Base-by-base conservation (phyloP, 139 green algal genomes). In the Chara braunii region DNA sequence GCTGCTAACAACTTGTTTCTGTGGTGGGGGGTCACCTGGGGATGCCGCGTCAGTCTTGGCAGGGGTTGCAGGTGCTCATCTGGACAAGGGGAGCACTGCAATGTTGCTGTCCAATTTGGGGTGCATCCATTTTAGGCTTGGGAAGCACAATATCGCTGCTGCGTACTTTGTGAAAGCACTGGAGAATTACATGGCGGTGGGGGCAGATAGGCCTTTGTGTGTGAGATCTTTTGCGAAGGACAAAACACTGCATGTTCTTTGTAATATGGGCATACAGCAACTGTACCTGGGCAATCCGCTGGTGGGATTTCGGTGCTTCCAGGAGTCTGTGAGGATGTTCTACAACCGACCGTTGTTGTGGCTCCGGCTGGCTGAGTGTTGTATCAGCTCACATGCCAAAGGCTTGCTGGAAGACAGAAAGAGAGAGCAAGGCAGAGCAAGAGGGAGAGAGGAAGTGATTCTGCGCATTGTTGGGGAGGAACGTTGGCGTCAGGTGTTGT, bases 341-440 rank as follows among this genome's bases (percentile, higher is more conserved):
- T 57, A 64, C 26, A 23, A 64, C 6, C 28, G 62, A 14, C 61
- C 68, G 8, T 40, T 74, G 22, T 35, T 74, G n/a, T 74, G 61
- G 68, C 68, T 77, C 11, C 60, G 68, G 6, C 44, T 77, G 30
- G 68, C 61, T 3, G 68, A 77, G 37, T 68, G 43, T 44, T 77
- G 68, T 55, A 50, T 77, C 37, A 26, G 5, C 8, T 9, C 5
- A n/a, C 52, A 61, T 34, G 28, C 33, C 52, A 61, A 12, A 9
- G 9, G 48, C 9, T 9, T 57, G 9, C 48, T 57, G 48, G 9
- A n/a, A n/a, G n/a, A n/a, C n/a, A n/a, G n/a, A n/a, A n/a, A n/a
- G n/a, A n/a, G n/a, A n/a, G n/a, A n/a, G n/a, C n/a, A n/a, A n/a
- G n/a, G n/a, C n/a, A n/a, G n/a, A n/a, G n/a, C n/a, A n/a, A n/a